Percentiles rank a stretch among this genome's conserved stretches.
Conservation (phyloP, 2,329 filamentous ascomycete species). For the Fusarium scirpi region DNA sequence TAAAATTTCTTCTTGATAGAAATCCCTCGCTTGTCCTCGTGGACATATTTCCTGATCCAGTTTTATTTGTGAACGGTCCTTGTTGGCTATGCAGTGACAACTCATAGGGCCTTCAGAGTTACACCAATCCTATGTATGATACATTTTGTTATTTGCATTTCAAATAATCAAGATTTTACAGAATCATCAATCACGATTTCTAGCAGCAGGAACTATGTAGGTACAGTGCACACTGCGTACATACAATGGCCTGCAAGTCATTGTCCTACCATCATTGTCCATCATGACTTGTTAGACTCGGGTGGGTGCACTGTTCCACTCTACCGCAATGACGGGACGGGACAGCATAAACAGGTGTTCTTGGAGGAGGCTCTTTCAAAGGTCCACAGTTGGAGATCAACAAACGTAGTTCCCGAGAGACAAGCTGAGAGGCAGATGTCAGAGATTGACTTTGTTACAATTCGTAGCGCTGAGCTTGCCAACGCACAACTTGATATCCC, state of each 20-base stretch:
- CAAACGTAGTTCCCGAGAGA: slow-evolving; percentile 5
- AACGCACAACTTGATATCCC: slow-evolving; percentile 35
- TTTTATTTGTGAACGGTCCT: slow-evolving; percentile 18
- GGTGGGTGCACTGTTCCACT: slow-evolving; percentile 31
- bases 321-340: slow-evolving; percentile 33
- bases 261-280: slow-evolving; percentile 27
- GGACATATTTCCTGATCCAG: slow-evolving; percentile 36
- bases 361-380: slow-evolving; percentile 10
- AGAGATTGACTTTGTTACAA: background rate
- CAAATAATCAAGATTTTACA: background rate
- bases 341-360: slow-evolving; percentile 8
- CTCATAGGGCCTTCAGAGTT: slow-evolving; percentile 38
- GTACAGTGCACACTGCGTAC: background rate
- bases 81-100: slow-evolving; percentile 47
- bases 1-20: background rate
- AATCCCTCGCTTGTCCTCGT: slow-evolving; percentile 29
- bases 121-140: slow-evolving; percentile 24
- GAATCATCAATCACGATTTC: background rate
- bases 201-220: background rate
- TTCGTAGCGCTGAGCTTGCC: slow-evolving; percentile 32
- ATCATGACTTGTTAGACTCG: slow-evolving; percentile 29
- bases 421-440: background rate
- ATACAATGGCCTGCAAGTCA: slow-evolving; percentile 28
- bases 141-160: background rate
- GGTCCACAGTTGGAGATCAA: slow-evolving; percentile 13